Evolutionary conservation across 192 early-diverging fungal genomes (phyloP).

Genomic region (Pecoramyces ruminantium): DNA sequence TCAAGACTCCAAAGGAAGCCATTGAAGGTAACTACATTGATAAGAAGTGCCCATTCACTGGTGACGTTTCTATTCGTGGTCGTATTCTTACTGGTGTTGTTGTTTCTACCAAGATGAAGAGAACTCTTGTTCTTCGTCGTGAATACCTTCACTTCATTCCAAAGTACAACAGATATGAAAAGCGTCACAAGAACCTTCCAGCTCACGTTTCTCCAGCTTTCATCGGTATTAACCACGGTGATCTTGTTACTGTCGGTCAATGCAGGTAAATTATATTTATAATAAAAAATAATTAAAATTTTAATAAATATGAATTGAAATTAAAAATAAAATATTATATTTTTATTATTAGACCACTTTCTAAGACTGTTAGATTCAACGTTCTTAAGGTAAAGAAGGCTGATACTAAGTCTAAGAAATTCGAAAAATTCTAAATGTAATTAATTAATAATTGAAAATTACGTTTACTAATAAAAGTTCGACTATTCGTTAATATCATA

Average conservation of each 20-base stretch:
- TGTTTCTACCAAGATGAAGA: conserved; percentile 94
- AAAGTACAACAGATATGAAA: conserved; percentile 99
- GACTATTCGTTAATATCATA: no score
- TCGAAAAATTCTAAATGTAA: conserved; percentile 71
- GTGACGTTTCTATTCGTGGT: conserved; percentile 91
- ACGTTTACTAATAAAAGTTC: not conserved
- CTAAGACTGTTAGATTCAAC: conserved; percentile 99
- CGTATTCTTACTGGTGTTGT: conserved; percentile 90
- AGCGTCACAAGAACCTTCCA: conserved; percentile 98
- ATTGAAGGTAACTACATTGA: conserved; percentile 96
- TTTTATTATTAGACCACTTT: conserved; percentile 51
- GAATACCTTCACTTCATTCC: conserved; percentile 99
- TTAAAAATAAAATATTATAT: no score
- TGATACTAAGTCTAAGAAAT: conserved; percentile 66
- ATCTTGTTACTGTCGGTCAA: conserved; percentile 93
- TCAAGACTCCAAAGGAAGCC: conserved; percentile 97
- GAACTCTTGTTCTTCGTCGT: conserved; percentile 93
- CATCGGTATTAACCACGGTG: conserved; percentile 74
- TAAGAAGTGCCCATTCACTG: conserved; percentile 99
- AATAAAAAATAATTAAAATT: no score
- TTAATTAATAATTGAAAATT: not conserved
- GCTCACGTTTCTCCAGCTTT: conserved; percentile 91
- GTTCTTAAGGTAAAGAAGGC: conserved; percentile 90
- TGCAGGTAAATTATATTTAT: conserved; percentile 43
- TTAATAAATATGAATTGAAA: no score